Conservation (phyloP, 805 yeast genomes). For the Dipodascus albidus region DNA sequence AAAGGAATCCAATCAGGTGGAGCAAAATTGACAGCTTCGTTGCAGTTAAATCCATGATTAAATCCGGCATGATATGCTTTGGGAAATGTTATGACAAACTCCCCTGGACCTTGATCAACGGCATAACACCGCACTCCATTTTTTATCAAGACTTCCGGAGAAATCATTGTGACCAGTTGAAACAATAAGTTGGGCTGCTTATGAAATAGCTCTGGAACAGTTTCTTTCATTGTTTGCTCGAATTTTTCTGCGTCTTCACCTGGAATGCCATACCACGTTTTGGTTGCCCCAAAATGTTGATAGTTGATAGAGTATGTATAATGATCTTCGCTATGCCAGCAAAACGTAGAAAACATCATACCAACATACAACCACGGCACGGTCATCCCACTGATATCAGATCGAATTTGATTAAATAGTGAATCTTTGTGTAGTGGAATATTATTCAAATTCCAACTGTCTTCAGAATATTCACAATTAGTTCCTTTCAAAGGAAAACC, state of each 20-base stretch:
- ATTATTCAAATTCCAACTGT: constrained; percentile 29
- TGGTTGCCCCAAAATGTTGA: constrained; percentile 81
- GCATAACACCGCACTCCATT: constrained; percentile 36
- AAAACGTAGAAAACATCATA: constrained; percentile 78
- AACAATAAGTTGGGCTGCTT: constrained; percentile 83
- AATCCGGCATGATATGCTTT: constrained; percentile 87
- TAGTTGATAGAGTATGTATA: constrained; percentile 85
- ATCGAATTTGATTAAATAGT: constrained; percentile 22
- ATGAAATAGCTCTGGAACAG: constrained; percentile 72
- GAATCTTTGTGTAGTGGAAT: constrained; percentile 26
- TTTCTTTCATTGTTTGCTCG: constrained; percentile 45
- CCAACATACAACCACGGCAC: constrained; percentile 94
- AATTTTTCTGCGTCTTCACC: constrained; percentile 49
- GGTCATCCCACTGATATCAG: constrained; percentile 74
- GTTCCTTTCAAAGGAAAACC: constrained; percentile 27
- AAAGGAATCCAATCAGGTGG: constrained; percentile 29
- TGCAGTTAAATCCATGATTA: constrained; percentile 64
- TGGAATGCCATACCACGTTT: constrained; percentile 92
- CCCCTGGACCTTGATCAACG: constrained; percentile 70
- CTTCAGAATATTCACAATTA: constrained; percentile 21
- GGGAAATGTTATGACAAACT: constrained; percentile 76
- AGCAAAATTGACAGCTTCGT: constrained; percentile 32
- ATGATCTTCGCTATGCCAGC: constrained; percentile 97
- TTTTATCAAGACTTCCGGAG: constrained; percentile 46
- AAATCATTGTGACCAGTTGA: constrained; percentile 69